Evolutionary conservation across 768 basidiomycete species (phyloP).

Genomic region (Boletus rubroflammeus): DNA sequence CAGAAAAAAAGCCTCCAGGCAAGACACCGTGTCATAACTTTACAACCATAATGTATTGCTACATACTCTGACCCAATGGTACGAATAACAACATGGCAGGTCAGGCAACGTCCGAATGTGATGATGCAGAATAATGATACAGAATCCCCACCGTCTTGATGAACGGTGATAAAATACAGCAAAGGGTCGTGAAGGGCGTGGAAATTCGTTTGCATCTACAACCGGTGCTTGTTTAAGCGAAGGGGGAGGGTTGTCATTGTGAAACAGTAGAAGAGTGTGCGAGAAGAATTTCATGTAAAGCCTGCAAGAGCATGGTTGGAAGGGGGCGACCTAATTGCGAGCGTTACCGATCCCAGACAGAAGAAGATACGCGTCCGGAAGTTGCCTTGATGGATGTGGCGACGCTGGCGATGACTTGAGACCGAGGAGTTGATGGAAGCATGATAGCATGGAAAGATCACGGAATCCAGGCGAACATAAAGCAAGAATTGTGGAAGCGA

Average conservation of each 20-base stretch:
- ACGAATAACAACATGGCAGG: conserved; percentile 24
- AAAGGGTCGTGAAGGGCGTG: conserved; percentile 26
- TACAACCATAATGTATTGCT: conserved; percentile 38
- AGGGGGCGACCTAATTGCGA: not conserved
- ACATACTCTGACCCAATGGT: conserved; percentile 26
- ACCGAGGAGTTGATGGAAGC: conserved; percentile 26
- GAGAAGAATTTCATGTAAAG: conserved; percentile 9
- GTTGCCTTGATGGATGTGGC: conserved; percentile 8
- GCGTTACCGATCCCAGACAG: not conserved
- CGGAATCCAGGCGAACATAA: conserved; percentile 20
- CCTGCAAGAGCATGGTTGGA: conserved; percentile 1
- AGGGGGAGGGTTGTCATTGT: not conserved
- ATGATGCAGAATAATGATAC: conserved; percentile 37
- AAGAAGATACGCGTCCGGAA: conserved; percentile 12
- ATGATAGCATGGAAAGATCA: conserved; percentile 21
- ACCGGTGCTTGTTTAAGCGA: conserved; percentile 3
- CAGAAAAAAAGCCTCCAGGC: conserved; percentile 1
- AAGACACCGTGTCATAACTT: conserved; percentile 27
- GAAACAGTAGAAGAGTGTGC: conserved; percentile 1
- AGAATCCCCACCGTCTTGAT: conserved; percentile 21
- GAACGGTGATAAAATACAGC: conserved; percentile 30
- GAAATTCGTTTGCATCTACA: conserved; percentile 25
- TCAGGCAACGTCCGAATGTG: conserved; percentile 22
- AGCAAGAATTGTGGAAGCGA: conserved; percentile 16
- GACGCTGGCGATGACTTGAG: conserved; percentile 4